These are phyloP conservation scores for Hanseniaspora pseudoguilliermondii DNA, from an alignment of 805 yeast species.

Conservation along the genomic window DNA sequence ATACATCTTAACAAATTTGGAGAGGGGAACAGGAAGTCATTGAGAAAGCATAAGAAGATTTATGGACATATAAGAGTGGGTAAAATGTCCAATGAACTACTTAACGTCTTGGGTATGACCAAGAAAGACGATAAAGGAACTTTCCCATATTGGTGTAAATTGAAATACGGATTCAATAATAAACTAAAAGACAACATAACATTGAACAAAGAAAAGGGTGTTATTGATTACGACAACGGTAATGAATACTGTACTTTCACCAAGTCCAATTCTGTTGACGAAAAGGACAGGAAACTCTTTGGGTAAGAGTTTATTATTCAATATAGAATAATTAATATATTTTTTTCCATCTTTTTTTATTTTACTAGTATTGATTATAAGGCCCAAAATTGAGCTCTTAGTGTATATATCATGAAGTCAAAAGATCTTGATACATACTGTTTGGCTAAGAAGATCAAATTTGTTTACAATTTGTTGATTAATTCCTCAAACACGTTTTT, in stretches of 20 bases:
- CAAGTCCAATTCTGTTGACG: not conserved
- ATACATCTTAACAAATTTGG: not conserved
- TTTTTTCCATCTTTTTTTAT: no score
- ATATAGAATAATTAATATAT: not conserved
- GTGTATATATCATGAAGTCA: no score
- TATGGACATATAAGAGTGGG: constrained; percentile 3
- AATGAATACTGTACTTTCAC: not conserved
- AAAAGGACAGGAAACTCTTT: not conserved
- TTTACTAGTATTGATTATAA: no score
- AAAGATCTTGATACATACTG: no score
- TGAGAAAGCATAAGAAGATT: not conserved
- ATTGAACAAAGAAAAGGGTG: constrained; percentile 3
- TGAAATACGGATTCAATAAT: constrained; percentile 6
- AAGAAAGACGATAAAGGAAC: not conserved
- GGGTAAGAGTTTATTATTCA: not conserved
- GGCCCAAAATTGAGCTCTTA: no score
- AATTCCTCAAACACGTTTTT: no score
- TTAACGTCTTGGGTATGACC: not conserved
- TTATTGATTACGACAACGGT: not conserved
- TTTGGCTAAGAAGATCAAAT: no score
- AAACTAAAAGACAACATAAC: not conserved
- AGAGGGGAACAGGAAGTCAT: not conserved
- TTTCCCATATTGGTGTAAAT: constrained; percentile 11
- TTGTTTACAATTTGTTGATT: no score
- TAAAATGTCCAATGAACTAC: not conserved